Evolutionary conservation across 352 stramenopile species (phyloP).

Genomic region (Phytophthora meadii): DNA sequence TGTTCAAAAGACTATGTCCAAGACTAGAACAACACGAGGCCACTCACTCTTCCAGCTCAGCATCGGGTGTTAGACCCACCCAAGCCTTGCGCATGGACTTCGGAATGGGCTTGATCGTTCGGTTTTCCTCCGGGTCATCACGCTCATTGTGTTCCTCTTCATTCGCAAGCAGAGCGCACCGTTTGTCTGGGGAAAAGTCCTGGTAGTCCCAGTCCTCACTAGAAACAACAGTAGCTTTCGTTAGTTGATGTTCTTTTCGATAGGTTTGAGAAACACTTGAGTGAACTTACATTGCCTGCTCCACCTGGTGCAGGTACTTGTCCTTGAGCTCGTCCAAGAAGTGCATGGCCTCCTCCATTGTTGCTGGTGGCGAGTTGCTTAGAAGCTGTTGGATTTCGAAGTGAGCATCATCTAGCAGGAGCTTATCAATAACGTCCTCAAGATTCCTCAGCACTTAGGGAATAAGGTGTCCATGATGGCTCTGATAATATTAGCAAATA

Average conservation of each 20-base stretch:
- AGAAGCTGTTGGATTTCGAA: constrained; percentile 26
- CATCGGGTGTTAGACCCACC: constrained; percentile 54
- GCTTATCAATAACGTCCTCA: no score
- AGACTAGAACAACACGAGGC: no score
- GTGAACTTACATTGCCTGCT: constrained; percentile 56
- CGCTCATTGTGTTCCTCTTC: constrained; percentile 48
- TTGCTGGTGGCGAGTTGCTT: constrained; percentile 11
- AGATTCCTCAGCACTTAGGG: no score
- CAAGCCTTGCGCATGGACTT: constrained; percentile 40
- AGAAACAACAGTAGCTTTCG: background rate
- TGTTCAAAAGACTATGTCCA: no score
- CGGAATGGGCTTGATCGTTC: constrained; percentile 40
- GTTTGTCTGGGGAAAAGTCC: constrained; percentile 71
- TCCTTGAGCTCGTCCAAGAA: constrained; percentile 64
- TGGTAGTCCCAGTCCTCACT: constrained; percentile 81
- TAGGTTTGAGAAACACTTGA: background rate
- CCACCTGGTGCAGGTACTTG: constrained; percentile 64
- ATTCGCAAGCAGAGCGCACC: constrained; percentile 62
- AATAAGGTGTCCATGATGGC: no score
- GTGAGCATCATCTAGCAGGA: background rate
- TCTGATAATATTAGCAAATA: constrained; percentile 29
- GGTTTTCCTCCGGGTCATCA: constrained; percentile 46
- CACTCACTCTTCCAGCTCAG: constrained; percentile 57
- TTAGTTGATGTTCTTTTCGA: background rate
- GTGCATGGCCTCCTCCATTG: constrained; percentile 46